Base-by-base conservation (phyloP, 73 alveolate species). In the Tetrahymena malaccensis region DNA sequence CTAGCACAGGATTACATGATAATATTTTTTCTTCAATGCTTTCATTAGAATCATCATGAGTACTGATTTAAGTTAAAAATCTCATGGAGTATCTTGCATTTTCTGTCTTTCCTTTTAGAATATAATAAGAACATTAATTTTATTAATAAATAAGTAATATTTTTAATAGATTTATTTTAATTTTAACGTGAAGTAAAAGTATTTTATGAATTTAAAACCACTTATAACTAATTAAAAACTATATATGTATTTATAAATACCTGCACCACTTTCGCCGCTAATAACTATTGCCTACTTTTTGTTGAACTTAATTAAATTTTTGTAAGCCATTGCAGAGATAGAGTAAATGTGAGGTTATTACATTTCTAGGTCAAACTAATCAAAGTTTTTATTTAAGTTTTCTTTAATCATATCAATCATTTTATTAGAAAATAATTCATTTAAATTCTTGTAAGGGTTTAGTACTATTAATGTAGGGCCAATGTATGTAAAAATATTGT, bases 251-350 rank as follows among this genome's bases (percentile, higher is more conserved):
- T n/a, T n/a, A n/a, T n/a, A n/a, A n/a, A n/a, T 85, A 21, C 99
- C 99, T 43, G 99, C 99, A 44, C 99, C 99, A 38, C 99, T 96
- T 94, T 98, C 99, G 0, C 99, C 99, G 93, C 98, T 94, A 55
- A 98, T 98, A 50, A 98, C 99, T 55, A 98, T 98, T 35, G 99
- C 99, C 57, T 98, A 98, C 93, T 98, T 98, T 70, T 96, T 93
- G 33, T 96, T 84, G 93, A 95, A 96, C 58, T 97, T 97, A 56
- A 96, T 94, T 96, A 98, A 95, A 58, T 97, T 97, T 94, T 96
- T 97, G 85, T 96, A 97, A 58, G 99, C 98, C 55, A 96, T 97
- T 95, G 98, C 98, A 6, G 99, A 94, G 55, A 96, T 98, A 55
- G 99, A 98, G 85, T 97, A 98, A 35, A 98, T 96, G 94, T 98